Base-by-base conservation (phyloP, 2,329 filamentous ascomycete species). In the Hypoxylon sp. region DNA sequence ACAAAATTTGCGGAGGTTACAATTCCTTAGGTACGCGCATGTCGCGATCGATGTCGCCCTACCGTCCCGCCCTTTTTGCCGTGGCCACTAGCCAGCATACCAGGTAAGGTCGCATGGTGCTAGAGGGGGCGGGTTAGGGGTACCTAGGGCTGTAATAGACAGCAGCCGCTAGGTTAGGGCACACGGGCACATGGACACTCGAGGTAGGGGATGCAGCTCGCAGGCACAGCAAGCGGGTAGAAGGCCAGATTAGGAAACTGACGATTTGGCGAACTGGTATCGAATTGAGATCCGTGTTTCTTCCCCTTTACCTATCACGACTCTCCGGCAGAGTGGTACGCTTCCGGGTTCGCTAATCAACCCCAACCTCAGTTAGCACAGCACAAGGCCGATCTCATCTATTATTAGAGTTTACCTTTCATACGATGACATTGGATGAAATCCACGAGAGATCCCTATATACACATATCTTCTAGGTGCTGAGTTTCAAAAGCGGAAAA, bases 11-110 rank as follows among this genome's bases (percentile, higher is more conserved):
- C 43, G 28, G 50, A 44, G 26, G 30, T 57, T 13, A 24, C 22
- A 20, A 61, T 28, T 2, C 7, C 4, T 5, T 34, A n/a, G n/a
- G n/a, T n/a, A 13, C 32, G 22, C 1, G 22, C 61, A 51, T 51
- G 20, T 65, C 58, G 62, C 62, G 62, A 56, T 65, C 58, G 46
- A 59, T 51, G 54, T 62, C 62, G 62, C 62, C 54, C 46, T 43
- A 24, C 44, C 26, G 6, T 41, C 10, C 41, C 41, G 39, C 39
- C 15, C 32, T 34, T 60, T 4, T 39, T 37, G 54, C 60, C 51
- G 37, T 56, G 50, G 26, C 50, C 46, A 20, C 41, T 11, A 46
- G 15, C 19, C 30, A 10, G 30, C 30, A 3, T 34, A 1, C 30
- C n/a, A 60, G 57, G 49, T 49, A 57, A 58, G 46, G 50, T 54